Base-by-base conservation (phyloP, 225 moss, liverwort and hornwort species). In the Bryum argenteum region DNA sequence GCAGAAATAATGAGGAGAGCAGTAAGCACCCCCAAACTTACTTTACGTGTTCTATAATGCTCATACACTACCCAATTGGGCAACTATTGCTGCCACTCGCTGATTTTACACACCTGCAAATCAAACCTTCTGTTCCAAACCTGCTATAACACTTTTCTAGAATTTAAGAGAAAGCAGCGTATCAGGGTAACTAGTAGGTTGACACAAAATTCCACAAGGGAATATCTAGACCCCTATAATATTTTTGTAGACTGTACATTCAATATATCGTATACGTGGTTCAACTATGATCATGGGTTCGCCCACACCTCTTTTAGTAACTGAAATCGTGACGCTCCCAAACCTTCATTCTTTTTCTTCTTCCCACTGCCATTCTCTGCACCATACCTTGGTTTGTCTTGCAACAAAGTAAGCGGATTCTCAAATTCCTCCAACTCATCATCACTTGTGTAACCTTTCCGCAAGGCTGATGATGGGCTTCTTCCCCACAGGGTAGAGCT, bases 361-460 rank as follows among this genome's bases (percentile, higher is more conserved):
- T 79, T 82, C 28, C 80, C 88, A 66, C 83, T 88, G 61, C 73
- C 78, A 69, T 74, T 77, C 47, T 82, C 79, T 70, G 54, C 81
- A 61, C 65, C 74, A 69, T 81, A 72, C 56, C 73, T 77, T 33
- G 85, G 81, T 70, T 83, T 89, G 60, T 92, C 92, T 71, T 92
- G 92, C 75, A 92, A 57, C 58, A 80, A 66, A 45, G 80, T 62
- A 15, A 83, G 60, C 15, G 87, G 81, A 64, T 90, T 79, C 65
- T 89, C 87, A 77, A 79, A 85, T 52, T 90, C 90, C 45, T 87
- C 89, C 87, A 95, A 75, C 67, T 95, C 94, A 24, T 94, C 98
- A 70, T 98, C 94, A 59, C 94, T 94, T 12, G 98, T 92, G 63
- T 98, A 98, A 53, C 94, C 94, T 79, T 92, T 98, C 72, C 98